Base-by-base conservation (phyloP, 2,329 filamentous ascomycete genomes). In the Dothistroma septosporum region DNA sequence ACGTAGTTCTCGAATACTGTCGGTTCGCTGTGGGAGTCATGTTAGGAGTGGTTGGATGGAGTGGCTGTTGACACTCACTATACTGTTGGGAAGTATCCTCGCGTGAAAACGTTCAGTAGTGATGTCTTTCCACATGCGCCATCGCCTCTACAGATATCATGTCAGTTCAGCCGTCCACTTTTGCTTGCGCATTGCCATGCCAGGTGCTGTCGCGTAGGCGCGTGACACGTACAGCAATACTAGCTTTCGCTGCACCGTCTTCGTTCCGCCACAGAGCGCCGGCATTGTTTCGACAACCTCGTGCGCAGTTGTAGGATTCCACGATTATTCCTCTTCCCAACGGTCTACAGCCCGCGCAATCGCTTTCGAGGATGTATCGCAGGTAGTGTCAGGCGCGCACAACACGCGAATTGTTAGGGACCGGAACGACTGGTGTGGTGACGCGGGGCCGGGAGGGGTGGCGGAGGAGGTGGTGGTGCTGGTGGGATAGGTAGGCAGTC, bases 1-100 rank as follows among this genome's bases (percentile, higher is more conserved):
- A 99, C 93, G 77, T 97, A 99, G 79, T 99, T 99, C 77, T 99
- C 93, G 78, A 97, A 97, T 67, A 97, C 93, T 37, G 93, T 99
- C 58, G 94, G 94, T 78, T 97, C 92, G 80, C 84, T 87, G 71
- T 54, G 33, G 32, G 12, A 11, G 44, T n/a, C n/a, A 41, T 55
- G 37, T 62, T 60, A 58, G 49, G 16, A 16, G 9, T 24, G 21
- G 32, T 21, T 21, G 28, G 28, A 53, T n/a, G 53, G 35, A 28
- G 54, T 10, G 47, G 24, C 22, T 47, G 33, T 33, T 28, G 55
- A 53, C 41, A 76, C 84, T 81, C 81, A 87, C 85, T 97, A 97
- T 73, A 97, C 93, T 60, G 93, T 97, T 55, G 93, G 93, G 77
- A 99, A 99, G 78, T 97, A 96, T 66, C 93, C 93, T 89, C 93